Percentiles rank a stretch among this genome's conserved stretches.
Evolutionary conservation across 495 filamentous ascomycete genomes (phyloP).

Genomic region (Podospora fimiseda): DNA sequence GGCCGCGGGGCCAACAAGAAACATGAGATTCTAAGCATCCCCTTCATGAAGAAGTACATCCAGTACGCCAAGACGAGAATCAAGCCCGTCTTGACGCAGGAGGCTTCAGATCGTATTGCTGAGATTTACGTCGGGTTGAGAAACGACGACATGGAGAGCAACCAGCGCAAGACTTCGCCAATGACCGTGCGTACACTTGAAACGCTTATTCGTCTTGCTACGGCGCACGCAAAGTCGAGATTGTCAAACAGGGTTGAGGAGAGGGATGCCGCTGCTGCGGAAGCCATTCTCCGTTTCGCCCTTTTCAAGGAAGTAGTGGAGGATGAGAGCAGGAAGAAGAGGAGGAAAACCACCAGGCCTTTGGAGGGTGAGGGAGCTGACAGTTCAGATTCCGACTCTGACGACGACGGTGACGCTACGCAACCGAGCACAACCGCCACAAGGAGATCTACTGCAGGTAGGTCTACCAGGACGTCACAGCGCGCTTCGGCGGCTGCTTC

Average conservation of each 20-base stretch:
- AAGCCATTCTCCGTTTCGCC: conserved; percentile 87
- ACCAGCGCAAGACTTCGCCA: conserved; percentile 85
- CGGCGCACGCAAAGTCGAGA: conserved; percentile 90
- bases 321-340: conserved; percentile 74
- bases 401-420: conserved; percentile 25
- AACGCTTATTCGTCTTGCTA: conserved; percentile 93
- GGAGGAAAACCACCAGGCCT: conserved; percentile 46
- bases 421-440: conserved; percentile 23
- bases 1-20: conserved; percentile 67
- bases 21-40: conserved; percentile 89
- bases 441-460: conserved; percentile 18
- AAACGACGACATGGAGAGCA: conserved; percentile 93
- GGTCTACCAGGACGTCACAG: conserved; percentile 24
- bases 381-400: conserved; percentile 30
- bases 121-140: conserved; percentile 87
- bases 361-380: conserved; percentile 26
- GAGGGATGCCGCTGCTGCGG: conserved; percentile 80
- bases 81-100: conserved; percentile 87
- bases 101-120: conserved; percentile 86
- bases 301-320: conserved; percentile 97
- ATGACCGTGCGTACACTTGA: conserved; percentile 97
- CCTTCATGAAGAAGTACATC: conserved; percentile 99
- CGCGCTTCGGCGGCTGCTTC: conserved; percentile 21
- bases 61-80: conserved; percentile 94
- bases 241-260: conserved; percentile 91